phyloP scores from a whole-genome alignment of 257 asterid genomes.

The Sherardia arvensis region DNA sequence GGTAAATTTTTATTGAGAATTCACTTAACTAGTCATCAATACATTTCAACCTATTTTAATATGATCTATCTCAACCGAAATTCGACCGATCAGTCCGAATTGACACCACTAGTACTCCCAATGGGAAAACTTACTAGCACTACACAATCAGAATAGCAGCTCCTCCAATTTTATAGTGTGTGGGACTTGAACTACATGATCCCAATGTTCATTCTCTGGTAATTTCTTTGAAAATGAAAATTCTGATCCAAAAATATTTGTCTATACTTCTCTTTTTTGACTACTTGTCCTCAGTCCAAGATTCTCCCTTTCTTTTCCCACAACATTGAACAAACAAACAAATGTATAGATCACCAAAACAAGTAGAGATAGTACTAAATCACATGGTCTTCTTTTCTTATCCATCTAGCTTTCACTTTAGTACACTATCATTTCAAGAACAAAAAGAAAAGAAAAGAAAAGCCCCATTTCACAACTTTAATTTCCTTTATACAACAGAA shows the following conservation, averaged over 20 bases:
- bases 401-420: slow-evolving; percentile 23
- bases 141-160: too few species aligned
- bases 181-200: not conserved
- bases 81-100: too few species aligned
- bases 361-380: not conserved
- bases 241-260: not conserved
- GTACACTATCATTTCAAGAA: slow-evolving; percentile 22
- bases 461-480: slow-evolving; percentile 23
- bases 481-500: slow-evolving; percentile 22
- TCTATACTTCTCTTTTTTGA: slow-evolving; percentile 20
- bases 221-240: not conserved
- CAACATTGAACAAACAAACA: slow-evolving; percentile 19
- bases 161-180: too few species aligned
- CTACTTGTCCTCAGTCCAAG: slow-evolving; percentile 36
- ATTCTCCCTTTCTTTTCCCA: slow-evolving; percentile 26
- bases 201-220: not conserved
- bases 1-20: too few species aligned
- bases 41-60: too few species aligned
- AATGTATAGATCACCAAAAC: slow-evolving; percentile 12
- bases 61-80: too few species aligned
- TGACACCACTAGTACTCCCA: too few species aligned
- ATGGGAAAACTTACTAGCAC: too few species aligned
- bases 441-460: slow-evolving; percentile 15
- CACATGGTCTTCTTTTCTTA: slow-evolving; percentile 42
- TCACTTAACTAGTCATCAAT: too few species aligned